Conservation (phyloP, 169 alveolate species). For the Toxoplasma gondii region DNA sequence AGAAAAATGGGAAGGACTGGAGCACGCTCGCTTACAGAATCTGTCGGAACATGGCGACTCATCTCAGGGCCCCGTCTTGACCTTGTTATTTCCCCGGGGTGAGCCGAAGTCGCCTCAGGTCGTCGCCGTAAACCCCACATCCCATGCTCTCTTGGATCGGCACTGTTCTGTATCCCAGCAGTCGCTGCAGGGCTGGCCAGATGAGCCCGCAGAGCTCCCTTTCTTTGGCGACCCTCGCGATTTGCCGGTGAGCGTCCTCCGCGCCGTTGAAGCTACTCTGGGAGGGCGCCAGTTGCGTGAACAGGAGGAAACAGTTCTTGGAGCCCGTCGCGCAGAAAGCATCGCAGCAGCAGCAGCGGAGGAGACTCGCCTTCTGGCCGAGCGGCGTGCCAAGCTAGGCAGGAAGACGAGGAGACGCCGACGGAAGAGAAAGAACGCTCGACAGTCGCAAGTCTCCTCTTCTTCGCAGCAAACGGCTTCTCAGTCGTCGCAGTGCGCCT, state of each 20-base stretch:
- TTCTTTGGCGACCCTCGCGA: constrained; percentile 36
- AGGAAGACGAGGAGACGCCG: neutral
- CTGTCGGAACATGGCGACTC: neutral
- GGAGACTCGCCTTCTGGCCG: neutral
- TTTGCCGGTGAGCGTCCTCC: neutral
- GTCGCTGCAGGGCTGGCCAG: neutral
- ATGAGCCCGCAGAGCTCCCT: constrained; percentile 1
- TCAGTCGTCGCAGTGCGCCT: neutral
- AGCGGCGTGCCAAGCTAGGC: neutral
- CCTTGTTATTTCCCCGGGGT: neutral
- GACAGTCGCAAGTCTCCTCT: neutral
- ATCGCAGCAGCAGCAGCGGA: neutral
- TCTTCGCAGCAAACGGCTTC: neutral
- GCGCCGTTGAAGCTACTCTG: neutral
- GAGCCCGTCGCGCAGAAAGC: neutral
- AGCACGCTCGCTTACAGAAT: neutral
- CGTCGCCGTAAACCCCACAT: neutral
- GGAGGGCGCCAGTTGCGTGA: neutral
- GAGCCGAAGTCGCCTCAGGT: neutral
- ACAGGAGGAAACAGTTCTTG: neutral
- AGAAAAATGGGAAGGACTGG: neutral
- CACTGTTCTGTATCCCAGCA: neutral
- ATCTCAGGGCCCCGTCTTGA: neutral
- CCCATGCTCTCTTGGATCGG: neutral
- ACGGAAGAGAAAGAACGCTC: neutral